Evolutionary conservation across 1,139 yeast genomes (phyloP).

Genomic region (Saccharomyces hybrid): DNA sequence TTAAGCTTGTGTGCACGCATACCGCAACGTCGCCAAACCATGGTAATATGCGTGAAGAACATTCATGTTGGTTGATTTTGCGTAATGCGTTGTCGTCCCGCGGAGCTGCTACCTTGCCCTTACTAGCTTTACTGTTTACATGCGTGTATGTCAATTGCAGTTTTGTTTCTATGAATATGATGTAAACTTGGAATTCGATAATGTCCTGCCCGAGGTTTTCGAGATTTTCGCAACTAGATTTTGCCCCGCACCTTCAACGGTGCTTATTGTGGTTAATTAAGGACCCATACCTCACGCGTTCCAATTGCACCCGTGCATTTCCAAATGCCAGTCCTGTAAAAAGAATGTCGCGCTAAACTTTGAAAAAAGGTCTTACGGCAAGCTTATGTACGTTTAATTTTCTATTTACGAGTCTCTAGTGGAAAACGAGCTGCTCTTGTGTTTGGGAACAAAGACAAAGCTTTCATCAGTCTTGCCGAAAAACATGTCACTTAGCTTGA

Average conservation of each 20-base stretch:
- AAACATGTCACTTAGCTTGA: slow-evolving; percentile 92
- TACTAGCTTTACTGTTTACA: not conserved
- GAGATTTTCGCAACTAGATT: not conserved
- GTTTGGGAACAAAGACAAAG: slow-evolving; percentile 84
- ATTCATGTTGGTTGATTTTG: not conserved
- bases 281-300: not conserved
- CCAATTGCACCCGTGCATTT: not conserved
- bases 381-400: not conserved
- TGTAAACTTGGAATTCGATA: not conserved
- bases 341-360: not conserved
- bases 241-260: not conserved
- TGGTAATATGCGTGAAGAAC: not conserved
- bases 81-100: not conserved
- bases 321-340: not conserved
- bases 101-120: not conserved
- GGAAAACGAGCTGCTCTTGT: slow-evolving; percentile 75
- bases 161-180: not conserved
- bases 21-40: not conserved
- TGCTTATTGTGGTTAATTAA: not conserved
- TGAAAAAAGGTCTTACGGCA: not conserved
- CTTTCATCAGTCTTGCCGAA: slow-evolving; percentile 73
- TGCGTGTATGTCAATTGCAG: not conserved
- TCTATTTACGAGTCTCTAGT: not conserved
- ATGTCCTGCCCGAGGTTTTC: not conserved
- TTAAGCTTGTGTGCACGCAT: not conserved